Base-by-base conservation (phyloP, 2,329 filamentous ascomycete species). In the Thielaviopsis ethacetica region DNA sequence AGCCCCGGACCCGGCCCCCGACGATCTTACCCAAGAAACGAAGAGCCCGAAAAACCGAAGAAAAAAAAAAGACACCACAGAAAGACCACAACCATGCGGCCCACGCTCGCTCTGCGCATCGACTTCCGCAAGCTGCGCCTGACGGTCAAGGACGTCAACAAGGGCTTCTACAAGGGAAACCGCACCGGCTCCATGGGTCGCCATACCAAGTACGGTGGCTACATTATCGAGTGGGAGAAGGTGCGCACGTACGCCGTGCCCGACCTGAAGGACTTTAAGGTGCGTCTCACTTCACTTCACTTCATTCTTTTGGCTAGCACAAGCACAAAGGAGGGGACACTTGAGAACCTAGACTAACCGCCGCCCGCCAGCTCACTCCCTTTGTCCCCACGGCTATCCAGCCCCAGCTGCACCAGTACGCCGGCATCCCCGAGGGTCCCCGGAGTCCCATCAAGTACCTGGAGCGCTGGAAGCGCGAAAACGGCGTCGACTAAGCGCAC, bases 81-180 rank as follows among this genome's bases (percentile, higher is more conserved):
- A 17, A 17, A 55, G 17, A 24, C 62, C 65, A 73, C 69, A 62
- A 41, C n/a, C 5, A 88, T 87, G 83, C 79, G 81, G 70, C 80
- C 86, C 59, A 87, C 86, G 17, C 76, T 80, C 67, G 70, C 75
- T 63, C 83, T 95, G 66, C 78, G 79, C 65, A 74, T 82, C 67
- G 79, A 81, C 60, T 80, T 89, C 67, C 81, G 84, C 71, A 89
- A 91, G 68, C 76, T 91, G 61, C 78, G 80, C 57, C 81, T 98
- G 67, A 96, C 88, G 13, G 95, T 91, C 65, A 98, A 98, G 74
- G 85, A 93, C 72, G 85, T 91, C 69, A 87, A 86, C 70, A 88
- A 89, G 69, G 91, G 91, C 65, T 98, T 85, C 81, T 98, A 98
- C 82, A 97, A 97, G 78, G 93, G 93, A 69, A 96, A 86, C 66